phyloP scores from a whole-genome alignment of 805 yeast genomes.

The Grigorovia humatica region DNA sequence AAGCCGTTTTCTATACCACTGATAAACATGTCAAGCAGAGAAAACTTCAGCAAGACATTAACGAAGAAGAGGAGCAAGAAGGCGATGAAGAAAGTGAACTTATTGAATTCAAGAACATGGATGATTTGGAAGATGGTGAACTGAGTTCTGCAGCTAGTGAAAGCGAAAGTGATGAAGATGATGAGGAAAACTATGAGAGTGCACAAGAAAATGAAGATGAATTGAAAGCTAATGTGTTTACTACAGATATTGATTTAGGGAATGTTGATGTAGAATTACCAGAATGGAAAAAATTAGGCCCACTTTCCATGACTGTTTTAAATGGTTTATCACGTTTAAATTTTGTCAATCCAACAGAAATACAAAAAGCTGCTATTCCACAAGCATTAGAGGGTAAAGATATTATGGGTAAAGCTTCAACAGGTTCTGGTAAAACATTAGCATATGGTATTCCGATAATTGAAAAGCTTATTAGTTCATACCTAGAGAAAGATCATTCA shows the following conservation, averaged over 20 bases:
- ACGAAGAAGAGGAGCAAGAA: conserved; percentile 6
- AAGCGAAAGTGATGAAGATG: conserved; percentile 21
- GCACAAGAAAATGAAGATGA: conserved; percentile 14
- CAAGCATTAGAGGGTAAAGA: conserved; percentile 62
- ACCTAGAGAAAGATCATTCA: conserved; percentile 9
- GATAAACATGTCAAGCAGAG: conserved; percentile 2
- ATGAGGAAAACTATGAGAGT: conserved; percentile 7
- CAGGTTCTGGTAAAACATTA: conserved; percentile 95
- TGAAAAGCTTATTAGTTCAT: conserved; percentile 39
- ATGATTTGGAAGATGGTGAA: conserved; percentile 25
- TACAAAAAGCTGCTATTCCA: conserved; percentile 72
- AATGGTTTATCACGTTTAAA: conserved; percentile 50
- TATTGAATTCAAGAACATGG: conserved; percentile 24
- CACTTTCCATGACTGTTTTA: conserved; percentile 45
- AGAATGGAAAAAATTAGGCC: conserved; percentile 39
- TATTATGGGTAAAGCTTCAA: conserved; percentile 90
- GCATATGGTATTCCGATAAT: conserved; percentile 92
- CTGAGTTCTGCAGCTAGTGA: conserved; percentile 17
- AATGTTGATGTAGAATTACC: conserved; percentile 40
- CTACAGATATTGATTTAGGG: conserved; percentile 13
- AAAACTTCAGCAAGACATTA: conserved; percentile 9
- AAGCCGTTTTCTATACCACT: conserved; percentile 40
- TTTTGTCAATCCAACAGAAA: conserved; percentile 69
- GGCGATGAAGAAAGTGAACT: conserved; percentile 14
- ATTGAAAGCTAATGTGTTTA: conserved; percentile 22